Percentiles rank a stretch among this genome's conserved stretches.
Evolutionary conservation across 2,329 filamentous ascomycete species (phyloP).

Genomic region (Bipolaris gigantea): DNA sequence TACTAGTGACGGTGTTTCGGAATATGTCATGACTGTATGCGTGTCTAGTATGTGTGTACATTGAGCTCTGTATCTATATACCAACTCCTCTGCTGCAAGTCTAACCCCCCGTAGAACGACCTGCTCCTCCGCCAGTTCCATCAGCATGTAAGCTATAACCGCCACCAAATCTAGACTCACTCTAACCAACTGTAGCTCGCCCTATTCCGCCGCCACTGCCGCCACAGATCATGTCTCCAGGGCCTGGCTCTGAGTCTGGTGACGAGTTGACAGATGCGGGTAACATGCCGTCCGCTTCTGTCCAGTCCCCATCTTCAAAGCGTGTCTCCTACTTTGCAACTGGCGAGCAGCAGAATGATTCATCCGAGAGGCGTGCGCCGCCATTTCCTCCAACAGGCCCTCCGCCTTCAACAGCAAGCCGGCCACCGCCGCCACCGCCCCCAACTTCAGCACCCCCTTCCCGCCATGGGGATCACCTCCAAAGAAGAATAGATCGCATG

Average conservation of each 20-base stretch:
- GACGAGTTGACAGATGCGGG: slow-evolving; percentile 66
- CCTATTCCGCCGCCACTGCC: slow-evolving; percentile 58
- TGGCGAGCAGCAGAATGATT: slow-evolving; percentile 38
- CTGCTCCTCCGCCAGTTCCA: slow-evolving; percentile 43
- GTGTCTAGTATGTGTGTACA: slow-evolving; percentile 42
- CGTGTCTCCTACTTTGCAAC: slow-evolving; percentile 47
- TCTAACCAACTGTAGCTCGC: slow-evolving; percentile 56
- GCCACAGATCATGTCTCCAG: slow-evolving; percentile 63
- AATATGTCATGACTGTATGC: slow-evolving; percentile 45
- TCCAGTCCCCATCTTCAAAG: slow-evolving; percentile 34
- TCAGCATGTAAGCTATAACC: slow-evolving; percentile 33
- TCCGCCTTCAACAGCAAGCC: slow-evolving; percentile 35
- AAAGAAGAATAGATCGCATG: slow-evolving; percentile 60
- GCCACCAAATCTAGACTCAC: neutral
- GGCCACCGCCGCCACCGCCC: slow-evolving; percentile 54
- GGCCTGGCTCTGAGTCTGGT: slow-evolving; percentile 81
- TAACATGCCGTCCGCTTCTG: slow-evolving; percentile 33
- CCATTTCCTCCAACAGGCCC: slow-evolving; percentile 58
- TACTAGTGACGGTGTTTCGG: slow-evolving; percentile 37
- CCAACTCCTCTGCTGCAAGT: neutral
- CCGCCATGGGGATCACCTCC: slow-evolving; percentile 39
- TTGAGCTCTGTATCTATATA: neutral
- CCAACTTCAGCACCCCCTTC: slow-evolving; percentile 45
- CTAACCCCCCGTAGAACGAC: slow-evolving; percentile 46
- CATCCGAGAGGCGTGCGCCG: slow-evolving; percentile 43